phyloP scores from a whole-genome alignment of 208 protist species.

The Leishmania tropica region DNA sequence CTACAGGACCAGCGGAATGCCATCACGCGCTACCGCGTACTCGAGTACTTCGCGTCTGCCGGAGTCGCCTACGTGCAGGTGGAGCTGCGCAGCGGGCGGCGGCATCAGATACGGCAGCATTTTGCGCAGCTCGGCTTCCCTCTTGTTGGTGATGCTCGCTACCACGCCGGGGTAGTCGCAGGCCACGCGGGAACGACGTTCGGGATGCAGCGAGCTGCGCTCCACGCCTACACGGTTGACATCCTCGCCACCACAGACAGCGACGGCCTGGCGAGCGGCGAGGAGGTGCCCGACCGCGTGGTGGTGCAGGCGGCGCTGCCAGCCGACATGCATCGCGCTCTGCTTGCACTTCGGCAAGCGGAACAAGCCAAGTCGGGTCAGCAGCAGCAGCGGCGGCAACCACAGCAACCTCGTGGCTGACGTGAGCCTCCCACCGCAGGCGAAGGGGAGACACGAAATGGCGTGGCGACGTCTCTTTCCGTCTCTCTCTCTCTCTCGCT shows the following conservation, averaged over 20 bases:
- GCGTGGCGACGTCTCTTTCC: neutral
- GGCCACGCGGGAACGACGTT: slow-evolving; percentile 6
- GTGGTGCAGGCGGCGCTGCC: slow-evolving; percentile 62
- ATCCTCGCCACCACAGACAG: slow-evolving; percentile 30
- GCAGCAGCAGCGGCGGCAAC: neutral
- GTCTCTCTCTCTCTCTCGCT: neutral
- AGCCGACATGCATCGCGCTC: slow-evolving; percentile 52
- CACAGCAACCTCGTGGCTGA: neutral
- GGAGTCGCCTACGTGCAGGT: slow-evolving; percentile 73
- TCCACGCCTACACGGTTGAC: slow-evolving; percentile 38
- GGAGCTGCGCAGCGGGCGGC: slow-evolving; percentile 54
- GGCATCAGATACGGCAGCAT: slow-evolving; percentile 89
- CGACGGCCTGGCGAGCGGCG: neutral
- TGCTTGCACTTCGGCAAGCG: slow-evolving; percentile 34
- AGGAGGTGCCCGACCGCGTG: slow-evolving; percentile 17
- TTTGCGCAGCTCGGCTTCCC: slow-evolving; percentile 66
- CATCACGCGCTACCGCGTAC: slow-evolving; percentile 62
- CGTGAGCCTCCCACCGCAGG: neutral
- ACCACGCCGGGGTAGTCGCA: slow-evolving; percentile 34
- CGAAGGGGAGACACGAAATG: neutral
- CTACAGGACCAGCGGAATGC: slow-evolving; percentile 51
- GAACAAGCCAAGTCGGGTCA: neutral
- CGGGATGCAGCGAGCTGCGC: slow-evolving; percentile 15
- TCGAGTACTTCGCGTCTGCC: slow-evolving; percentile 56
- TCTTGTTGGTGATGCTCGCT: slow-evolving; percentile 70